Base-by-base conservation (phyloP, 2,329 filamentous ascomycete genomes). In the Calonectria pauciramosa region DNA sequence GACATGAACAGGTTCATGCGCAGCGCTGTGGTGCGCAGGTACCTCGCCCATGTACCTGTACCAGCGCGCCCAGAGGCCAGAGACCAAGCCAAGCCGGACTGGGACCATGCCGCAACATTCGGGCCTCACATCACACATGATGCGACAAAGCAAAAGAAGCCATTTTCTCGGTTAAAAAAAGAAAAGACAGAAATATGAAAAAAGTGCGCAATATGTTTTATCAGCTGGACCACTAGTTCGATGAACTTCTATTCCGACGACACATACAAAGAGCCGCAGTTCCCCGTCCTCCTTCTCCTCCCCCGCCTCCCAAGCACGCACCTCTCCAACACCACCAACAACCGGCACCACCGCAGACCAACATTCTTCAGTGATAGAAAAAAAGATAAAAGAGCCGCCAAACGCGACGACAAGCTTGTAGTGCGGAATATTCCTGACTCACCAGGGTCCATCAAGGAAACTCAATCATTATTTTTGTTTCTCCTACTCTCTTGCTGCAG, bases 21-120 rank as follows among this genome's bases (percentile, higher is more conserved):
- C 26, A 10, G 38, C 26, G 38, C 60, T 10, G 52, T 30, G 18
- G 30, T 2, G 30, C 41, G 26, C 13, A 52, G 70, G 63, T 72
- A 72, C 70, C 32, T 68, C 52, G 41, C 23, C 10, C 44, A 72
- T 68, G 70, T 72, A 72, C 63, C 54, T 28, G 64, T 72, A 72
- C 70, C 30, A n/a, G 44, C 54, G 26, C 54, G 20, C 41, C 23
- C n/a, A n/a, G n/a, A n/a, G n/a, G n/a, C 51, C 16, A 7, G 44
- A 26, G 34, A 18, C 16, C 20, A 32, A 28, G 68, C 68, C 68
- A 66, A 66, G 68, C 68, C 68, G 68, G 49, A 65, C 49, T 71
- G 28, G 68, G 68, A 34, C 68, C 5, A 28, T 65, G 23, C 68
- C 47, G 59, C 66, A 54, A 68, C 51, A 54, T 38, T 59, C 36